phyloP scores from a whole-genome alignment of 2,329 filamentous ascomycete genomes.

The Cercospora brassicicola region DNA sequence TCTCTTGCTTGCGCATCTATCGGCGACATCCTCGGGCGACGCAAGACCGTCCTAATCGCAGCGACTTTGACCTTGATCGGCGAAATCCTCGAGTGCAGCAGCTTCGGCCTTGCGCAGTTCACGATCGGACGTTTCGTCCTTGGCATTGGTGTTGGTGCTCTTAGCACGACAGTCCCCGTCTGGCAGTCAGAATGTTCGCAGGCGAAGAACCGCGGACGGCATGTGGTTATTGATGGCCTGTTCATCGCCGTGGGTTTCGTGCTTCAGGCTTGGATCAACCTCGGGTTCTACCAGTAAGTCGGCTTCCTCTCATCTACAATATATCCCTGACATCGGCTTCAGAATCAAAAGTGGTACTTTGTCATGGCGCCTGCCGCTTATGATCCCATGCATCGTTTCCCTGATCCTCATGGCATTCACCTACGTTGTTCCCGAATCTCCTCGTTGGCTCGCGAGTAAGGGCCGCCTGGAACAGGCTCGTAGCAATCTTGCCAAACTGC shows the following conservation, averaged over 20 bases:
- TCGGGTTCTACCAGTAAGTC: slow-evolving; percentile 42
- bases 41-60: slow-evolving; percentile 47
- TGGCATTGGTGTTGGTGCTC: slow-evolving; percentile 47
- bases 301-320: background rate
- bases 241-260: slow-evolving; percentile 51
- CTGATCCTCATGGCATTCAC: slow-evolving; percentile 32
- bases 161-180: slow-evolving; percentile 49
- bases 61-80: slow-evolving; percentile 47
- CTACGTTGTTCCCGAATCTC: slow-evolving; percentile 44
- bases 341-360: slow-evolving; percentile 41
- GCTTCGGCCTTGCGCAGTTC: slow-evolving; percentile 51
- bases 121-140: slow-evolving; percentile 49
- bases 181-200: slow-evolving; percentile 49
- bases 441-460: slow-evolving; percentile 42
- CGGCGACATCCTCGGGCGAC: slow-evolving; percentile 50
- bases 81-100: slow-evolving; percentile 47
- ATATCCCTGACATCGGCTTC: background rate
- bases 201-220: slow-evolving; percentile 43
- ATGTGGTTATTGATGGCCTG: slow-evolving; percentile 48
- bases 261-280: slow-evolving; percentile 52
- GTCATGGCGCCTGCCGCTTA: slow-evolving; percentile 49
- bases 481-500: slow-evolving; percentile 43
- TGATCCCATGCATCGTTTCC: slow-evolving; percentile 51
- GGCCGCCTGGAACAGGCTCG: slow-evolving; percentile 31
- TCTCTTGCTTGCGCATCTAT: slow-evolving; percentile 49